A percentile compares a stretch with the other conserved stretches of the same genome.
Conservation (phyloP, 129 eudicot genomes). For the Flaveria trinervia region DNA sequence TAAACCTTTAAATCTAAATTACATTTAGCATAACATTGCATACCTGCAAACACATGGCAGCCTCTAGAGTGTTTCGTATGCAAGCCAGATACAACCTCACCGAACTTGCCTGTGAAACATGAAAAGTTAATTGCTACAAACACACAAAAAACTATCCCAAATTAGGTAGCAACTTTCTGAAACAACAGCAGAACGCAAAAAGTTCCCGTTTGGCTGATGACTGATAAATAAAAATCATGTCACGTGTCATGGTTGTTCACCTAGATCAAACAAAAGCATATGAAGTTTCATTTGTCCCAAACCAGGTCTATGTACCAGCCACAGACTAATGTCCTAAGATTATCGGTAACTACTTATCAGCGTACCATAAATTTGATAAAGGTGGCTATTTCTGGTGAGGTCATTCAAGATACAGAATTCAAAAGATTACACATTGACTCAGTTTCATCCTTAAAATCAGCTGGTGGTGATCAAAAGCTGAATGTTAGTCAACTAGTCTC, state of each 20-base stretch:
- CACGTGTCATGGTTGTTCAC: neutral
- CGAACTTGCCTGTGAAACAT: slow-evolving; percentile 57
- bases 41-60: slow-evolving; percentile 64
- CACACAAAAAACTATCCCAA: neutral
- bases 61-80: slow-evolving; percentile 88
- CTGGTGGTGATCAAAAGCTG: neutral
- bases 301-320: slow-evolving; percentile 5
- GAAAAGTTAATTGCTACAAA: slow-evolving; percentile 1
- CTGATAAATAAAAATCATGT: neutral
- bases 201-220: neutral
- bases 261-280: slow-evolving; percentile 15
- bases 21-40: neutral
- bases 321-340: neutral
- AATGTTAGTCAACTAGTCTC: neutral
- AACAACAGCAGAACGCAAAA: neutral
- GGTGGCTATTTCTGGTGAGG: slow-evolving; percentile 5
- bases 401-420: slow-evolving; percentile 16
- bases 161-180: neutral
- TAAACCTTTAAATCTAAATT: slow-evolving; percentile 21
- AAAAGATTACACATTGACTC: neutral
- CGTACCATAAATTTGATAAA: neutral
- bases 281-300: neutral
- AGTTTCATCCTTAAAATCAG: neutral
- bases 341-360: neutral
- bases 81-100: slow-evolving; percentile 73